These are phyloP conservation scores for Rutstroemia sp. DNA, from an alignment of 2,329 filamentous ascomycete genomes.

Conservation along the genomic window DNA sequence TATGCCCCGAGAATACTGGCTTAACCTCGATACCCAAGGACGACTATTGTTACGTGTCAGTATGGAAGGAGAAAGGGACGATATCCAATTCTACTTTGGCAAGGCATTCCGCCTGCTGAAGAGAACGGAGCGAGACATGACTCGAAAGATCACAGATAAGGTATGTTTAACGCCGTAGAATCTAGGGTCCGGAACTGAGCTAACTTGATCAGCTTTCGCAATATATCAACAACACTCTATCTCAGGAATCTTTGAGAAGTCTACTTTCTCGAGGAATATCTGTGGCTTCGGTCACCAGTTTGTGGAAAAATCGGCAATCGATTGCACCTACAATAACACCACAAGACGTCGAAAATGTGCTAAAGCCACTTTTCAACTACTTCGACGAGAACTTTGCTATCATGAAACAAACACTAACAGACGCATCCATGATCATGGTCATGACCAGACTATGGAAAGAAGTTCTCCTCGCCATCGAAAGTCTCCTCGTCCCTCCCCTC, in stretches of 20 bases:
- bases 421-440: constrained; percentile 94
- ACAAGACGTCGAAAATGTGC: constrained; percentile 69
- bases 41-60: constrained; percentile 83
- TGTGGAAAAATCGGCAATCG: constrained; percentile 55
- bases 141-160: constrained; percentile 95
- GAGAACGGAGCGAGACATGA: constrained; percentile 96
- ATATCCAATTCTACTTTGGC: constrained; percentile 97
- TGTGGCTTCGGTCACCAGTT: constrained; percentile 65
- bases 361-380: constrained; percentile 82
- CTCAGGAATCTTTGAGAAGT: constrained; percentile 67
- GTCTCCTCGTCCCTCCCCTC: constrained; percentile 81
- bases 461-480: constrained; percentile 84
- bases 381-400: constrained; percentile 99
- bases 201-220: constrained; percentile 60
- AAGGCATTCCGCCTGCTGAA: constrained; percentile 95
- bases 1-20: constrained; percentile 91
- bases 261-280: constrained; percentile 65
- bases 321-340: constrained; percentile 53
- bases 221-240: constrained; percentile 87
- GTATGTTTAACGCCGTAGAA: constrained; percentile 36
- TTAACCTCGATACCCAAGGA: constrained; percentile 93
- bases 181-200: constrained; percentile 7
- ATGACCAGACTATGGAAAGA: constrained; percentile 99
- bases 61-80: constrained; percentile 97
- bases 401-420: constrained; percentile 94